Base-by-base conservation (phyloP, 2,329 filamentous ascomycete species). In the Myriangium duriaei region DNA sequence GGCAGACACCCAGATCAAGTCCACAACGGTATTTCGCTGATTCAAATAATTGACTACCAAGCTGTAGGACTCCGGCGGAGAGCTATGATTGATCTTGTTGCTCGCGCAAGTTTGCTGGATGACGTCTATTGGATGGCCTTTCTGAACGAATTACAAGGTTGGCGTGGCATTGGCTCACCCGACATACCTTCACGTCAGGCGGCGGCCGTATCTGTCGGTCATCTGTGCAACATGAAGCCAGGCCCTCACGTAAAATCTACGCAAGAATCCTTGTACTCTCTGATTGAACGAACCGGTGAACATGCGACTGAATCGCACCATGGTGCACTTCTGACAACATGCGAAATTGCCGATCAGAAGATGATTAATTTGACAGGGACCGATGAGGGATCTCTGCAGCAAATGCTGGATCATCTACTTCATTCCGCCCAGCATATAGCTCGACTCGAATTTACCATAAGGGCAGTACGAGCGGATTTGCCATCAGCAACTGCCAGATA, bases 21-120 rank as follows among this genome's bases (percentile, higher is more conserved):
- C 21, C 65, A 71, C 11, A 68, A 86, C 50, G 91, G 88, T 0
- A 96, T 98, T 40, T 61, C 75, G 30, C 69, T 96, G 2, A 85
- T 96, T 0, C 91, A 96, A 53, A 72, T 74, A 2, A 83, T 96
- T 1, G 91, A 98, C 53, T 98, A 95, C 52, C 86, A 94, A 55
- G 75, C 84, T 26, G 86, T 98, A 13, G 88, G 91, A 2, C 70
- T 92, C n/a, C 73, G 88, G 15, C 79, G 81, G 11, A 73, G 83
- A 47, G 88, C 87, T 3, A 79, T 94, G 50, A 70, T 76, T 29
- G 74, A 87, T 32, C 84, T 96, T 9, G 77, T 83, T 0, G 62
- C 75, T 10, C 69, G 70, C 26, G 80, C 81, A 1, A 74, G 82
- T 0, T 64, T 61, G n/a, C 61, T 96, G 4, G 73, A 76, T 18